Conservation (phyloP, 768 basidiomycete species). For the Pholiota molesta region DNA sequence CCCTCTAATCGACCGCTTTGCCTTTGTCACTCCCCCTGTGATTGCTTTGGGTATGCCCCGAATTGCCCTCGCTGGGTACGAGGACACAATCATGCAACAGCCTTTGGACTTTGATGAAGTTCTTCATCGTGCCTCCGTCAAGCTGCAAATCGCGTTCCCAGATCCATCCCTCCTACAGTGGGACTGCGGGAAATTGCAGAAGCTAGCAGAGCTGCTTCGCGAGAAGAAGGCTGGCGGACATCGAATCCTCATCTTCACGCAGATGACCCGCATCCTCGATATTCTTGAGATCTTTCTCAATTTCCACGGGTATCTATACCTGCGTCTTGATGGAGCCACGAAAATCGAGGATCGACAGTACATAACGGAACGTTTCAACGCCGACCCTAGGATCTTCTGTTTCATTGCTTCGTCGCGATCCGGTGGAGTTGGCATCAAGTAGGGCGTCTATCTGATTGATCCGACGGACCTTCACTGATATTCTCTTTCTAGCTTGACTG, state of each 20-base stretch:
- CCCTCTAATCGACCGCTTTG: slow-evolving; percentile 65
- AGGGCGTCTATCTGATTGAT: slow-evolving; percentile 28
- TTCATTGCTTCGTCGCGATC: slow-evolving; percentile 87
- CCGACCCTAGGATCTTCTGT: slow-evolving; percentile 76
- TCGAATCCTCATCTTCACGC: slow-evolving; percentile 92
- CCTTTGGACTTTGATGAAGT: slow-evolving; percentile 61
- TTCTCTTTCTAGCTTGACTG: slow-evolving; percentile 58
- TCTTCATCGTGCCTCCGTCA: slow-evolving; percentile 76
- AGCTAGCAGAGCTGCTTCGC: slow-evolving; percentile 75
- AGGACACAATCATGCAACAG: slow-evolving; percentile 29
- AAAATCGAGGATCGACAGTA: slow-evolving; percentile 94
- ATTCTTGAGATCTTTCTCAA: slow-evolving; percentile 93
- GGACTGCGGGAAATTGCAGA: slow-evolving; percentile 95
- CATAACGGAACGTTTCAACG: slow-evolving; percentile 86
- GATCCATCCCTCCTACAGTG: slow-evolving; percentile 89
- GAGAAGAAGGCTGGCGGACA: slow-evolving; percentile 88
- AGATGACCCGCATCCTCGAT: slow-evolving; percentile 94
- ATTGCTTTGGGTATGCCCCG: slow-evolving; percentile 76
- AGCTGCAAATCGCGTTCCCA: slow-evolving; percentile 92
- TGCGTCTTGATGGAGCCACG: slow-evolving; percentile 93
- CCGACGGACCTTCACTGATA: slow-evolving; percentile 3
- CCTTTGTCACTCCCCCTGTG: slow-evolving; percentile 78
- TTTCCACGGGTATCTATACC: slow-evolving; percentile 90
- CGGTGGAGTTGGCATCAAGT: slow-evolving; percentile 95
- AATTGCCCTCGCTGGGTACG: slow-evolving; percentile 54